Percentiles rank a stretch among this genome's conserved stretches.
phyloP scores from a whole-genome alignment of 176 grass and related monocot genomes.

The Pontederia paniculata region DNA sequence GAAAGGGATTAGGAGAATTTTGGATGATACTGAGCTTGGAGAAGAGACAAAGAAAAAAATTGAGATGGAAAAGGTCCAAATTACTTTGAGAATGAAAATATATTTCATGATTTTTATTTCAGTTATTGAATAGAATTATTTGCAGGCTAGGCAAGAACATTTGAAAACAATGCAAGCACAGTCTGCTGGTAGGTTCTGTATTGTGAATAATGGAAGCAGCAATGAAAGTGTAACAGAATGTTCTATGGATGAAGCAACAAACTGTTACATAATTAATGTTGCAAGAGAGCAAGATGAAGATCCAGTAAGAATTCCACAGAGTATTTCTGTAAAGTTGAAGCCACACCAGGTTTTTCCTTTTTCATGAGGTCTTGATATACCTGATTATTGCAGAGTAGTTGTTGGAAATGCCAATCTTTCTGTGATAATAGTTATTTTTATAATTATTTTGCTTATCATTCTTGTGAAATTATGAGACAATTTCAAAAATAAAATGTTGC shows the following conservation, averaged over 20 bases:
- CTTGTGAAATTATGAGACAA: too few relatives aligned
- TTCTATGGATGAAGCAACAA: conserved; percentile 37
- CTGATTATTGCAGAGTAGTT: not conserved
- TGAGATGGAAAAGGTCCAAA: conserved; percentile 80
- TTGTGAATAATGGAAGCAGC: conserved; percentile 21
- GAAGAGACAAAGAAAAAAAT: conserved; percentile 92
- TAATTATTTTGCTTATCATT: too few relatives aligned
- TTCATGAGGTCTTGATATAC: not conserved
- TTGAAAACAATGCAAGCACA: conserved; percentile 90
- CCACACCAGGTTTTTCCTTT: conserved; percentile 56
- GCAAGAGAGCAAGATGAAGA: conserved; percentile 80
- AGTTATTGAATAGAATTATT: conserved; percentile 16
- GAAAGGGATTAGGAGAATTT: conserved; percentile 88
- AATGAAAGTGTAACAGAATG: conserved; percentile 29
- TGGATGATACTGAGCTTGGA: conserved; percentile 91
- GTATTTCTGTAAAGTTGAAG: conserved; percentile 87
- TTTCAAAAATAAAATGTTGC: too few relatives aligned
- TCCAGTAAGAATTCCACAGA: conserved; percentile 75
- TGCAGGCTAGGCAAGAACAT: conserved; percentile 96
- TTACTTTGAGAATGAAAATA: conserved; percentile 16
- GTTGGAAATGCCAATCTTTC: not conserved
- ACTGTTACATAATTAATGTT: conserved; percentile 79
- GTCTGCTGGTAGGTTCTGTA: conserved; percentile 55
- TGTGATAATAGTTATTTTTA: too few relatives aligned
- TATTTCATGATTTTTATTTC: not conserved